Conservation (phyloP, 1,139 yeast species). For the Suhomyces bribrorum region DNA sequence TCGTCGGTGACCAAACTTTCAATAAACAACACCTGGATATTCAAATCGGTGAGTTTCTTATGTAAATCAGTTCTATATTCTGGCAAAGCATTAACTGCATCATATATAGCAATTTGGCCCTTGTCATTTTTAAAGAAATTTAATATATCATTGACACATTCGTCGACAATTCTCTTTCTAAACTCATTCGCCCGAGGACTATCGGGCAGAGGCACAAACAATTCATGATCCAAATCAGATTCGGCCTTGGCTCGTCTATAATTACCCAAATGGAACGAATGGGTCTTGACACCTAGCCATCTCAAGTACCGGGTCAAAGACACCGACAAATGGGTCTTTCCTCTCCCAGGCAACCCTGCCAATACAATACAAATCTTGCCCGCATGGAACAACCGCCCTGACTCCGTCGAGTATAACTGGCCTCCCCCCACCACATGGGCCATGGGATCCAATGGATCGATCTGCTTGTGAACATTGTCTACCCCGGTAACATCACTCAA, state of each 20-base stretch:
- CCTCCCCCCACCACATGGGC: constrained; percentile 40
- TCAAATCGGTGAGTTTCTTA: constrained; percentile 52
- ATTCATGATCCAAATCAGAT: constrained; percentile 63
- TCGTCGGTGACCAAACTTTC: constrained; percentile 85
- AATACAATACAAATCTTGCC: constrained; percentile 88
- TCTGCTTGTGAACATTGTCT: constrained; percentile 58
- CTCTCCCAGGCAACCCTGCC: constrained; percentile 95
- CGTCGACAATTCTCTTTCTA: constrained; percentile 60
- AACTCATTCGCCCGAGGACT: constrained; percentile 54
- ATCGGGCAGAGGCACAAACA: constrained; percentile 64
- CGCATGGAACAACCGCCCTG: constrained; percentile 90
- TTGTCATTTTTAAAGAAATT: constrained; percentile 69
- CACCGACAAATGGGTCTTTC: constrained; percentile 91
- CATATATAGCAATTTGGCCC: constrained; percentile 95
- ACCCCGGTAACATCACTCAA: constrained; percentile 45
- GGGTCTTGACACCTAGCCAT: constrained; percentile 94
- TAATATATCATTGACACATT: constrained; percentile 69
- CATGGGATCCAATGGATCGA: constrained; percentile 59
- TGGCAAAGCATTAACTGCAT: constrained; percentile 86
- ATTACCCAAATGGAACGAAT: constrained; percentile 89
- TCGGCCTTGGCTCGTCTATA: constrained; percentile 69
- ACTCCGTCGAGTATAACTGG: constrained; percentile 86
- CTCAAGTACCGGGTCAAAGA: constrained; percentile 87
- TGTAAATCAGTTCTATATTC: constrained; percentile 63
- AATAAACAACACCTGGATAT: constrained; percentile 79